phyloP scores from a whole-genome alignment of 1,284 basidiomycete genomes.

The Heterobasidion irregulare region DNA sequence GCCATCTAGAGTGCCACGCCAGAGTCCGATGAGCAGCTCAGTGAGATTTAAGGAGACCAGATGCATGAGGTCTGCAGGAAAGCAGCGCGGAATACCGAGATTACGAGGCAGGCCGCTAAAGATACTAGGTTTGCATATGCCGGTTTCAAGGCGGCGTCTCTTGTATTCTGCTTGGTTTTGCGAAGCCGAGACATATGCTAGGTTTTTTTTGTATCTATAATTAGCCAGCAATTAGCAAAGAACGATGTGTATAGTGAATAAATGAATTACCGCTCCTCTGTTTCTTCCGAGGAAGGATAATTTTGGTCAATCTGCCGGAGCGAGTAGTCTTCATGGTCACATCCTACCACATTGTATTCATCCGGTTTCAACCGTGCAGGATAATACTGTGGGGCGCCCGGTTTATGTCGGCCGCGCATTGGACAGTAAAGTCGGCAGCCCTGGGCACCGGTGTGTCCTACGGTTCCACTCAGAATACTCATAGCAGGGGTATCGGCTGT shows the following conservation, averaged over 20 bases:
- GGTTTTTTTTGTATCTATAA: constrained; percentile 10
- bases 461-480: constrained; percentile 21
- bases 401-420: constrained; percentile 23
- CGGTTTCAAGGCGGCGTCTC: constrained; percentile 18
- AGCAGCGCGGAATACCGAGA: constrained; percentile 18
- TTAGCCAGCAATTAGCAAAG: neutral
- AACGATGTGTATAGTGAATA: neutral
- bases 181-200: constrained; percentile 5
- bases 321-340: constrained; percentile 22
- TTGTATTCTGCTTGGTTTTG: constrained; percentile 20
- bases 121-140: constrained; percentile 27
- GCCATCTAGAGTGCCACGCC: constrained; percentile 20
- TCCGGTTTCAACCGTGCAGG: constrained; percentile 21
- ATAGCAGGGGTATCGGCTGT: constrained; percentile 17
- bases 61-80: constrained; percentile 30
- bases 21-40: constrained; percentile 23
- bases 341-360: constrained; percentile 17
- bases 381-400: constrained; percentile 21
- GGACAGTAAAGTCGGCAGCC: constrained; percentile 26
- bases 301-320: neutral
- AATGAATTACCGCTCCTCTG: no score
- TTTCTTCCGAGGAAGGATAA: constrained; percentile 8
- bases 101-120: constrained; percentile 18
- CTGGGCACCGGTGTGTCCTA: constrained; percentile 24
- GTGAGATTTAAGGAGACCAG: constrained; percentile 19